Conservation (phyloP, 2,329 filamentous ascomycete species). For the Endothia cerciana region DNA sequence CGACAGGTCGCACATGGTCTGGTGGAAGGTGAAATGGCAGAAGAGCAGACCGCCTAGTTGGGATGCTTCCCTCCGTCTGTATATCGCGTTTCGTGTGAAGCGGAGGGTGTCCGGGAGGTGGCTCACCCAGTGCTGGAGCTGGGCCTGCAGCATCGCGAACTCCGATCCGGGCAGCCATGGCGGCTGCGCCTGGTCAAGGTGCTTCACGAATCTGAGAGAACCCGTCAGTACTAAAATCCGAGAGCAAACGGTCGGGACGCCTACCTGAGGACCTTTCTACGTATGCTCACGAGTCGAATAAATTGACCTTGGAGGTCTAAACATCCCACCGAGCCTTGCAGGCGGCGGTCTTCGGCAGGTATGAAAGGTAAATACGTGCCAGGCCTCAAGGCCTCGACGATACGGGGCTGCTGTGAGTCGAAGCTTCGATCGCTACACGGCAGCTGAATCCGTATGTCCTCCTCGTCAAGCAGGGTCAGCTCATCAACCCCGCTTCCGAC, state of each 20-base stretch:
- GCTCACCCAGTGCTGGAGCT: conserved; percentile 25
- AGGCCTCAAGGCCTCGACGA: conserved; percentile 27
- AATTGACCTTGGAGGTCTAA: conserved; percentile 28
- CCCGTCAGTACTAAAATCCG: neutral
- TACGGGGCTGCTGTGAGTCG: conserved; percentile 25
- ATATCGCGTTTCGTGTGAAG: conserved; percentile 23
- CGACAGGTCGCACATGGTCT: conserved; percentile 29
- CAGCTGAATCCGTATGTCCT: conserved; percentile 32
- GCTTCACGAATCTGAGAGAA: conserved; percentile 25
- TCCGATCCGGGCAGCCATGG: conserved; percentile 27
- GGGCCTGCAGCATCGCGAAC: conserved; percentile 18
- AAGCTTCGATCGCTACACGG: conserved; percentile 33
- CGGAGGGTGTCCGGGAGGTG: conserved; percentile 25
- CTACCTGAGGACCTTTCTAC: conserved; percentile 28
- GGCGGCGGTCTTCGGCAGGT: conserved; percentile 13
- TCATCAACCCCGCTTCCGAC: conserved; percentile 26
- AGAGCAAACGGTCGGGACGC: neutral
- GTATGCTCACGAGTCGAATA: conserved; percentile 27
- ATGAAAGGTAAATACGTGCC: conserved; percentile 24
- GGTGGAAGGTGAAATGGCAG: conserved; percentile 30
- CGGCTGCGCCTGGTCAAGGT: conserved; percentile 18
- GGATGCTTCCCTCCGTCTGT: conserved; percentile 26
- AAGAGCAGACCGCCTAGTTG: conserved; percentile 30
- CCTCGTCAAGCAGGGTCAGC: conserved; percentile 26
- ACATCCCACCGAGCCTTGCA: conserved; percentile 13